phyloP scores from a whole-genome alignment of 176 grass and related monocot species.

The Saccharum spontaneum region DNA sequence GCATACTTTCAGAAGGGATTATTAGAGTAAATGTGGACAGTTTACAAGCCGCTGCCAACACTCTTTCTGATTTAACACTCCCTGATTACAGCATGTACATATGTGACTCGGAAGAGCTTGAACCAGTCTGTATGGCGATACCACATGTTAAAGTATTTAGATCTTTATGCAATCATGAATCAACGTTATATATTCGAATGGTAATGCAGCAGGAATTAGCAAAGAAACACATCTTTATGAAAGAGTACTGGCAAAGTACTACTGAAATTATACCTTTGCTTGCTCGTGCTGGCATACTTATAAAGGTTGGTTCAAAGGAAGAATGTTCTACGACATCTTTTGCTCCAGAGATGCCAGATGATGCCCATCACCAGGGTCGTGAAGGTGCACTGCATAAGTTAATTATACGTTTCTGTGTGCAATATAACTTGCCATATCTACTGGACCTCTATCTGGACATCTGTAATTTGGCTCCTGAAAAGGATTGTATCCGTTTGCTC shows the following conservation, averaged over 20 bases:
- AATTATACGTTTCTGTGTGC: conserved; percentile 69
- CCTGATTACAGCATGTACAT: conserved; percentile 67
- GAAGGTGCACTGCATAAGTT: conserved; percentile 67
- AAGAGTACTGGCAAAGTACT: conserved; percentile 81
- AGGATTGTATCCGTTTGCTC: conserved; percentile 52
- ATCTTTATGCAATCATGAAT: conserved; percentile 45
- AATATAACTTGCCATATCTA: conserved; percentile 73
- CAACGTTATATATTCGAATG: conserved; percentile 67
- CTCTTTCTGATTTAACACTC: conserved; percentile 12
- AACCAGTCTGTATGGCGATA: conserved; percentile 63
- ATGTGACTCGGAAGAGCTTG: conserved; percentile 73
- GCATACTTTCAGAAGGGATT: conserved; percentile 64
- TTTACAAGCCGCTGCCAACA: conserved; percentile 38
- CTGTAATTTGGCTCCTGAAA: conserved; percentile 63
- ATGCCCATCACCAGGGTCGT: conserved; percentile 3
- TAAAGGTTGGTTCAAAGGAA: conserved; percentile 40
- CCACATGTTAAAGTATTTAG: conserved; percentile 77
- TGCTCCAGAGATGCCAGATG: conserved; percentile 52
- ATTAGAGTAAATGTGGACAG: conserved; percentile 64
- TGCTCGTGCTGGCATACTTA: conserved; percentile 71
- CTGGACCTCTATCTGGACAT: conserved; percentile 88
- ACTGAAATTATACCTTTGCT: conserved; percentile 67
- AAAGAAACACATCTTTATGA: conserved; percentile 75
- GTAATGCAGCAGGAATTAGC: conserved; percentile 74
- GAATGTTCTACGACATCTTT: conserved; percentile 38